These are phyloP conservation scores for Clarireedia homoeocarpa DNA, from an alignment of 2,329 filamentous ascomycete species.

Conservation along the genomic window DNA sequence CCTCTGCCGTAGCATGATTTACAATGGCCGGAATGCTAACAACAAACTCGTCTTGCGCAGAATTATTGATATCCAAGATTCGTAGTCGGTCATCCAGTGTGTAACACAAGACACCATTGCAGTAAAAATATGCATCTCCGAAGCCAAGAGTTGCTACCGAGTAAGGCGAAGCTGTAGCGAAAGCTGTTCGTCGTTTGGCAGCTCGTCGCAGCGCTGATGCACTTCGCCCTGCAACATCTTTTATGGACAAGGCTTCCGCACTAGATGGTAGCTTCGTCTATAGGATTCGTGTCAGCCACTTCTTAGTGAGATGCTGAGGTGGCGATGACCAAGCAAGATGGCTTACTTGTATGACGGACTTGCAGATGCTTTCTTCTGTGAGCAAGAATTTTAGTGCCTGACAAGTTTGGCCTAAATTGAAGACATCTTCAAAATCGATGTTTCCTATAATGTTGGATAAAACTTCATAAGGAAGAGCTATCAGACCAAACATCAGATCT, in stretches of 20 bases:
- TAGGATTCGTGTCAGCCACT: background rate
- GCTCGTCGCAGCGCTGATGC: slow-evolving; percentile 49
- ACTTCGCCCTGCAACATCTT: slow-evolving; percentile 30
- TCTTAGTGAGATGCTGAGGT: background rate
- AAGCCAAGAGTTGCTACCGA: slow-evolving; percentile 50
- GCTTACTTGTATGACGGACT: slow-evolving; percentile 23
- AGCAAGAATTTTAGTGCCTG: slow-evolving; percentile 22
- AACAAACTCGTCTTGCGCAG: slow-evolving; percentile 43
- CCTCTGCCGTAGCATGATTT: slow-evolving; percentile 31
- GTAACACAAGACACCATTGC: slow-evolving; percentile 58
- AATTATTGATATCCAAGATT: slow-evolving; percentile 49
- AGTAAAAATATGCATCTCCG: slow-evolving; percentile 54
- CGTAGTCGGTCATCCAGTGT: slow-evolving; percentile 45
- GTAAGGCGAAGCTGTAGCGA: slow-evolving; percentile 55
- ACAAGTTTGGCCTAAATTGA: slow-evolving; percentile 24
- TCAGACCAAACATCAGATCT: slow-evolving; percentile 22
- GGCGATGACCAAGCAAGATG: background rate
- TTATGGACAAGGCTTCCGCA: slow-evolving; percentile 21
- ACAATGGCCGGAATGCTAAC: slow-evolving; percentile 43
- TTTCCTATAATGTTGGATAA: slow-evolving; percentile 22
- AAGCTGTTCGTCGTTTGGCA: slow-evolving; percentile 51
- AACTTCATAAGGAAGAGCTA: slow-evolving; percentile 27
- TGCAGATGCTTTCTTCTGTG: slow-evolving; percentile 25
- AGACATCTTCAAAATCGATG: slow-evolving; percentile 27
- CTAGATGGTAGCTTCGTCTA: slow-evolving; percentile 25